Evolutionary conservation across 169 alveolate genomes (phyloP), one percentile per base, ranked within the genome.

Genomic region (Plasmodium malariae): DNA sequence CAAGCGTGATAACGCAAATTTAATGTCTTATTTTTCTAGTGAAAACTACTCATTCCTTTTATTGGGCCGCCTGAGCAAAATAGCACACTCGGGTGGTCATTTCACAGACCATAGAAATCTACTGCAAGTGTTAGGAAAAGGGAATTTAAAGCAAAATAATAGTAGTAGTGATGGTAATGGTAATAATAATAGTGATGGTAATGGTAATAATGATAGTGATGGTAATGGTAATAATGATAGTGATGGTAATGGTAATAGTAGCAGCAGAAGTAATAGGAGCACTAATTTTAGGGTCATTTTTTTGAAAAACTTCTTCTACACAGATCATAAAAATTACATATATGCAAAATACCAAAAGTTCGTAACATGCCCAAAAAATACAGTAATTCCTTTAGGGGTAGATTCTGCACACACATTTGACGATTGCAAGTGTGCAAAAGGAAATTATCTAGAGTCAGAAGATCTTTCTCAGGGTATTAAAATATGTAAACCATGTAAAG

Each of bases 351-450:
- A 88, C 12, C 72, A 48, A 32, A 87, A 62, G 21, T 93, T 96
- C 1, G 92, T 88, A 11, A 68, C 67, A 37, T 95, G 97, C 88
- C 97, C 93, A 0, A 62, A 59, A 14, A 43, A 95, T 49, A 95
- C 97, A 1, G 91, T 92, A 63, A 94, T 95, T 21, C 93, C 96
- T 2, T 94, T 96, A 5, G 97, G 97, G 4, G 94, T 92, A 51
- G 96, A 94, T 69, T 93, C 95, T 24, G 94, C 97, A 24, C 78
- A 90, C 37, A 59, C 94, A 11, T 87, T 92, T 32, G 95, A 95
- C 34, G 95, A 92, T 71, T 95, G 97, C 71, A 93, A 93, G 49
- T 95, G 97, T 88, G 95, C 85, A n/a, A 92, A 92, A 45, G 97
- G 97, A 14, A 93, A 92, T 74, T 93, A 94, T 54, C 80, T 93